Percentiles rank a stretch among this genome's conserved stretches.
These are phyloP conservation scores for Russula emetica DNA, from an alignment of 768 basidiomycete genomes.

Conservation along the genomic window DNA sequence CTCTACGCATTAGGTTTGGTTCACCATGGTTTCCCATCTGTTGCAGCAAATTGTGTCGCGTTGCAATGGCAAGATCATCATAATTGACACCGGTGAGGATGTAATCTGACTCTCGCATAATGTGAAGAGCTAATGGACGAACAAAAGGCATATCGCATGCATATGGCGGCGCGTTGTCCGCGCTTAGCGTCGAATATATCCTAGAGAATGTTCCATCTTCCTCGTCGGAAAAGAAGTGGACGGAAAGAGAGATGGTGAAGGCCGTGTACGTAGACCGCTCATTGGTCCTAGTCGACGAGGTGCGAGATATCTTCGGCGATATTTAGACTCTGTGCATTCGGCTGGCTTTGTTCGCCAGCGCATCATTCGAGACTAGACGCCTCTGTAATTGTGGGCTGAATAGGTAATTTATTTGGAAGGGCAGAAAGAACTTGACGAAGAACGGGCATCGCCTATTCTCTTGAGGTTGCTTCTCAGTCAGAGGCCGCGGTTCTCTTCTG, in stretches of 20 bases:
- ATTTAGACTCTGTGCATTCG: conserved; percentile 4
- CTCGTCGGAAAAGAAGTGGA: conserved; percentile 43
- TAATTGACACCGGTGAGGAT: conserved; percentile 83
- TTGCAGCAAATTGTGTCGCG: conserved; percentile 66
- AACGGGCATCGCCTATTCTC: too few species aligned
- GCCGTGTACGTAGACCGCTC: conserved; percentile 56
- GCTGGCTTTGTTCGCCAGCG: background rate
- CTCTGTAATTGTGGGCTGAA: background rate
- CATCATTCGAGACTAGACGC: background rate
- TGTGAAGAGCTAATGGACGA: conserved; percentile 15
- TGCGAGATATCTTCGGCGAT: conserved; percentile 20
- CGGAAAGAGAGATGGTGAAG: conserved; percentile 59
- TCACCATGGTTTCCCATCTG: background rate
- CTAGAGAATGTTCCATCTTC: conserved; percentile 53
- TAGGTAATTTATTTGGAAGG: background rate
- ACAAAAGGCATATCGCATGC: conserved; percentile 83
- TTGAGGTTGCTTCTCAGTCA: too few species aligned
- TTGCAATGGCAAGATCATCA: conserved; percentile 88
- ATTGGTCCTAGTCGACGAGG: conserved; percentile 48
- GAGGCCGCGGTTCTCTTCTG: too few species aligned
- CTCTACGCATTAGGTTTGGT: background rate
- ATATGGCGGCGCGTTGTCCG: conserved; percentile 89
- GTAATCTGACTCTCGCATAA: background rate
- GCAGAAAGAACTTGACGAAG: background rate
- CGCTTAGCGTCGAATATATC: conserved; percentile 81